phyloP scores from a whole-genome alignment of 495 filamentous ascomycete genomes.

The Neurospora sp. region DNA sequence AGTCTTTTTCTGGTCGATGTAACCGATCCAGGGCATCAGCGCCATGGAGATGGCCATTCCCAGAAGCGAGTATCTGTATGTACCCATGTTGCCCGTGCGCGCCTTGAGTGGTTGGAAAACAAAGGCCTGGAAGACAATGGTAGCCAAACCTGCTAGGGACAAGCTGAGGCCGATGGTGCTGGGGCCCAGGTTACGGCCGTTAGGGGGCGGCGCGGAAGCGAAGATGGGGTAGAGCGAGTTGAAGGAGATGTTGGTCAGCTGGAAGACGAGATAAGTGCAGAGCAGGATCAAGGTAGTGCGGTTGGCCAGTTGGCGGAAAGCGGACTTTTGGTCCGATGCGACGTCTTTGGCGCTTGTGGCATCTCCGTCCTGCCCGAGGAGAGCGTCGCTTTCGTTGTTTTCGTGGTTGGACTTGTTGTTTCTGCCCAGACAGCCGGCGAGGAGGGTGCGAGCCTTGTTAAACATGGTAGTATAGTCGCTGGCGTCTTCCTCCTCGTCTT shows the following conservation, averaged over 20 bases:
- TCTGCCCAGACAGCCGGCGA: conserved; percentile 3
- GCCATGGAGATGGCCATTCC: conserved; percentile 76
- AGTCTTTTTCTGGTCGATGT: conserved; percentile 44
- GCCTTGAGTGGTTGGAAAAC: conserved; percentile 71
- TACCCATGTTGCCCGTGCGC: conserved; percentile 72
- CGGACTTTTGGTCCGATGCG: conserved; percentile 25
- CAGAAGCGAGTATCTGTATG: conserved; percentile 69
- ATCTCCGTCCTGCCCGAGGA: conserved; percentile 15
- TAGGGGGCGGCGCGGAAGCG: conserved; percentile 58
- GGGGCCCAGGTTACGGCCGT: conserved; percentile 64
- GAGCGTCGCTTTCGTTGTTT: conserved; percentile 22
- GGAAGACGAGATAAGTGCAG: conserved; percentile 75
- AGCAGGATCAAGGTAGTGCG: conserved; percentile 74
- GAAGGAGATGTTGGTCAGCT: conserved; percentile 80
- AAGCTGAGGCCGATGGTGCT: conserved; percentile 77
- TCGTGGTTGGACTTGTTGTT: conserved; percentile 22
- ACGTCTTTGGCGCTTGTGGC: conserved; percentile 18
- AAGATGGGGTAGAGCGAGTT: conserved; percentile 91
- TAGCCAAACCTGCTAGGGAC: conserved; percentile 71
- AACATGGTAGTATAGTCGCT: neutral
- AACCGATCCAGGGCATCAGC: conserved; percentile 82
- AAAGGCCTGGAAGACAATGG: conserved; percentile 81
- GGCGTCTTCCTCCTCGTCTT: conserved; percentile 37
- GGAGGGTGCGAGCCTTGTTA: conserved; percentile 3
- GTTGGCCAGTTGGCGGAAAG: conserved; percentile 50